Evolutionary conservation across 352 stramenopile genomes (phyloP).

Genomic region (Phytopythium cucurbitacearum): DNA sequence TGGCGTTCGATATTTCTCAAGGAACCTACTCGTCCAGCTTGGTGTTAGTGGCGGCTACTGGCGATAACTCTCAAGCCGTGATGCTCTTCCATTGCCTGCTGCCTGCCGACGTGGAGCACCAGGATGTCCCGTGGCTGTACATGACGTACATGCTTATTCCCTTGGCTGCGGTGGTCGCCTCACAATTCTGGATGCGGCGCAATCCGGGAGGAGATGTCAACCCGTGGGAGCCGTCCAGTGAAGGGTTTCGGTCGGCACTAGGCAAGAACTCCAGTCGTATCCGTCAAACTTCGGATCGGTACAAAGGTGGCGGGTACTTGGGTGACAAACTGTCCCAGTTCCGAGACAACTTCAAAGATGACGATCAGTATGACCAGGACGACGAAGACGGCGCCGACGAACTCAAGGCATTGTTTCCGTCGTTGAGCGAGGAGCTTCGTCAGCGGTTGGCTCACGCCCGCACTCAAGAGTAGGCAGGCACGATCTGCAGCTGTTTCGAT

Average conservation of each 20-base stretch:
- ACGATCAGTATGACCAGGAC: neutral
- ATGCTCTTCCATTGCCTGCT: slow-evolving; percentile 34
- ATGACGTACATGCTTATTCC: slow-evolving; percentile 14
- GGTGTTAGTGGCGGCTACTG: slow-evolving; percentile 5
- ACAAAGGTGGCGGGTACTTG: no score
- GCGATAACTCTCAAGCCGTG: slow-evolving; percentile 5
- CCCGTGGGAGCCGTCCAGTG: slow-evolving; percentile 8
- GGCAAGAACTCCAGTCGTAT: no score
- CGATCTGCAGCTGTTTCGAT: neutral
- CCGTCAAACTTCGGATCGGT: no score
- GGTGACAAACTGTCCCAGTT: neutral
- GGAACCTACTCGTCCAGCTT: slow-evolving; percentile 18
- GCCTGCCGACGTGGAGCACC: slow-evolving; percentile 8
- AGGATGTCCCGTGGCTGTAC: slow-evolving; percentile 19
- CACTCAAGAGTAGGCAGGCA: slow-evolving; percentile 1
- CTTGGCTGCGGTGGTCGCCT: slow-evolving; percentile 18
- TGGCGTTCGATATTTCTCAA: slow-evolving; percentile 25
- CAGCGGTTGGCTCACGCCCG: slow-evolving; percentile 12
- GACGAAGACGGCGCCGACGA: slow-evolving; percentile 16
- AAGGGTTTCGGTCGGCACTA: no score
- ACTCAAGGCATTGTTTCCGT: slow-evolving; percentile 16
- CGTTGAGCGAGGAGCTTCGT: slow-evolving; percentile 22
- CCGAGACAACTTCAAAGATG: neutral
- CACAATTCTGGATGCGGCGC: slow-evolving; percentile 24
- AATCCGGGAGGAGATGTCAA: slow-evolving; percentile 12